Conservation (phyloP, 495 filamentous ascomycete genomes). For the Penicillium arizonense region DNA sequence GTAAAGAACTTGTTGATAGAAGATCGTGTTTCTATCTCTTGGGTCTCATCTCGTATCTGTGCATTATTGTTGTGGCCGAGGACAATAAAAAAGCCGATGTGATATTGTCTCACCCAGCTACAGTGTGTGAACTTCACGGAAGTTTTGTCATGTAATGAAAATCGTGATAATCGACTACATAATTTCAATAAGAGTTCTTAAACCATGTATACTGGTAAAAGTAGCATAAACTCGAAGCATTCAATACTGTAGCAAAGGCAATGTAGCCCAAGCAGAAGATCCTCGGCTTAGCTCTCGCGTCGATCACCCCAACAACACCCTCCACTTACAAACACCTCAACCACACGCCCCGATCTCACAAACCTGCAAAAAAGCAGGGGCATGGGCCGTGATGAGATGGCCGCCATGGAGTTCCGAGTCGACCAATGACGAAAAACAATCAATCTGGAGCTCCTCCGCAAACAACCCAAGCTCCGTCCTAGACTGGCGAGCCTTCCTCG, state of each 20-base stretch:
- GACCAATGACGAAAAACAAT: slow-evolving; percentile 31
- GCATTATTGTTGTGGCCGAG: background rate
- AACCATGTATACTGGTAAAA: too few species aligned
- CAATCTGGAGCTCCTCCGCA: slow-evolving; percentile 12
- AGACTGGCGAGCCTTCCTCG: slow-evolving; percentile 67
- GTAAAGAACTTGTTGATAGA: slow-evolving; percentile 5
- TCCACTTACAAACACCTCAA: slow-evolving; percentile 1
- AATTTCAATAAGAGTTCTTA: too few species aligned
- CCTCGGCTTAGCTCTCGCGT: background rate
- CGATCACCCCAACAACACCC: slow-evolving; percentile 15
- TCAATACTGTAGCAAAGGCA: too few species aligned
- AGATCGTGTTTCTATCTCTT: background rate
- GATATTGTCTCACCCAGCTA: too few species aligned
- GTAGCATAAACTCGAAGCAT: too few species aligned
- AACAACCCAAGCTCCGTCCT: slow-evolving; percentile 16
- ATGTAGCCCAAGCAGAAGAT: background rate
- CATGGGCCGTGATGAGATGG: slow-evolving; percentile 52
- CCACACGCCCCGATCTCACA: background rate
- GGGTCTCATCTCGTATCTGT: slow-evolving; percentile 4
- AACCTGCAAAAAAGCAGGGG: slow-evolving; percentile 11
- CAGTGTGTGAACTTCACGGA: too few species aligned
- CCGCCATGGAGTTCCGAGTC: slow-evolving; percentile 46
- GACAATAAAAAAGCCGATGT: background rate
- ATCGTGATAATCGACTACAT: too few species aligned
- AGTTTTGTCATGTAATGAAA: too few species aligned